Conservation (phyloP, 2,329 filamentous ascomycete genomes). For the Nothopassalora personata region DNA sequence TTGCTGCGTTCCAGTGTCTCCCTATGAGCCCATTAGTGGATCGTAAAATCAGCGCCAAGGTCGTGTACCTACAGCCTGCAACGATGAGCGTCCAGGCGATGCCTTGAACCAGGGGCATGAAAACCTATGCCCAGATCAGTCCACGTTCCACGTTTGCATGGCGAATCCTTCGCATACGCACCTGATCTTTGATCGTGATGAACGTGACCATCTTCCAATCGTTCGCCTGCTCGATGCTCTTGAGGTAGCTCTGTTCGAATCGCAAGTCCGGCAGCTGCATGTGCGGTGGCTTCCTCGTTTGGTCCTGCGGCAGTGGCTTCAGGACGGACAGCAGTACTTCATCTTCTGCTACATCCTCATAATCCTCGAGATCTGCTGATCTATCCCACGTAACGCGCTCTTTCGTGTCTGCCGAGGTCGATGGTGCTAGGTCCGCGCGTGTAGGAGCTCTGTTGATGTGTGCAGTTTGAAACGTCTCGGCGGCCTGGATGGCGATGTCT, state of each 20-base stretch:
- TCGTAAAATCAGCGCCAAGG: neutral
- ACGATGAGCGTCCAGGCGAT: constrained; percentile 81
- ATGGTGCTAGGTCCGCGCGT: constrained; percentile 71
- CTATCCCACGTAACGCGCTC: constrained; percentile 50
- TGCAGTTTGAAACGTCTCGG: constrained; percentile 73
- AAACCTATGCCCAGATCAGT: constrained; percentile 49
- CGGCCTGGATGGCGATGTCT: constrained; percentile 50
- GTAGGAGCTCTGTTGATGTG: constrained; percentile 71
- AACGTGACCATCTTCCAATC: constrained; percentile 72
- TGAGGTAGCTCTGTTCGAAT: constrained; percentile 97
- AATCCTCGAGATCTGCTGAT: constrained; percentile 37
- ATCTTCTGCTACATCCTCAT: constrained; percentile 53
- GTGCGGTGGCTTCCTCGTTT: constrained; percentile 51
- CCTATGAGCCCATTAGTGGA: constrained; percentile 33
- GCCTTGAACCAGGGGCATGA: constrained; percentile 84
- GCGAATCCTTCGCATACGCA: constrained; percentile 36
- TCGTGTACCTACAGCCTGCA: constrained; percentile 42
- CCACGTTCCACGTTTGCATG: neutral
- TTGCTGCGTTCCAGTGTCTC: constrained; percentile 80
- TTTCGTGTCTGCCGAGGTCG: constrained; percentile 65
- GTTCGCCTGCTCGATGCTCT: constrained; percentile 75
- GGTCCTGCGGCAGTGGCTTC: constrained; percentile 48
- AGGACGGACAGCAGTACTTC: constrained; percentile 66
- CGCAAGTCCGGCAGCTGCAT: constrained; percentile 68
- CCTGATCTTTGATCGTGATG: constrained; percentile 87